phyloP scores from a whole-genome alignment of 2,329 filamentous ascomycete species.

The Malbranchea zuffiana region DNA sequence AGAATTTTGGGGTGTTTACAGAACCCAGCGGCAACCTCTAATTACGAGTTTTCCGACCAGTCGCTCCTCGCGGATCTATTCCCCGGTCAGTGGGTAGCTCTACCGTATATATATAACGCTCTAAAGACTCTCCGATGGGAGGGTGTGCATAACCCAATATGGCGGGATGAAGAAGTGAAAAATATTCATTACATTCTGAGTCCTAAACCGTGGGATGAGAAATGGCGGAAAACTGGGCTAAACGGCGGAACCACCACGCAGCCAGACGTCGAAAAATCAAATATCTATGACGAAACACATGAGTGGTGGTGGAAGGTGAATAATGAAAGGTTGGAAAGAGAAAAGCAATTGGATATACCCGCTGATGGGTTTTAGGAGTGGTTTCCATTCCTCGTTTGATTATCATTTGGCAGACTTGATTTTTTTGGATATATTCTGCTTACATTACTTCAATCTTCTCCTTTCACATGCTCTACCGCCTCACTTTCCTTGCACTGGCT shows the following conservation, averaged over 20 bases:
- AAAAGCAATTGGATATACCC: conserved; percentile 37
- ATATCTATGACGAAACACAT: conserved; percentile 40
- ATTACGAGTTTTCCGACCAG: conserved; percentile 52
- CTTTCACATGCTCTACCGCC: too few species aligned
- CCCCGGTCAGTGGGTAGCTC: conserved; percentile 45
- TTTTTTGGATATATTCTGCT: too few species aligned
- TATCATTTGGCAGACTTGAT: too few species aligned
- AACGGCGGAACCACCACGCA: not conserved
- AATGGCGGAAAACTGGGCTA: conserved; percentile 9
- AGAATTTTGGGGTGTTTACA: conserved; percentile 40
- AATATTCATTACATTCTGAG: conserved; percentile 53
- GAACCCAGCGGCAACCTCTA: conserved; percentile 34
- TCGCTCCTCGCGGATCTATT: conserved; percentile 49
- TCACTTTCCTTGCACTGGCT: too few species aligned
- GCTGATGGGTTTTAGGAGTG: conserved; percentile 40
- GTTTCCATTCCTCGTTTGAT: not conserved
- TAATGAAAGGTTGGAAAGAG: conserved; percentile 37
- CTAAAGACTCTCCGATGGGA: conserved; percentile 48
- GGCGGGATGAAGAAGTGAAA: conserved; percentile 50
- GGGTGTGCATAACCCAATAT: conserved; percentile 48
- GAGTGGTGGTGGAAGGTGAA: conserved; percentile 50
- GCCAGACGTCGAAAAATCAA: conserved; percentile 22
- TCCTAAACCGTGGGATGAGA: conserved; percentile 54
- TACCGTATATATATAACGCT: conserved; percentile 53
- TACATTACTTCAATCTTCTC: too few species aligned